These are phyloP conservation scores for Saccharomycopsis sp. DNA, from an alignment of 805 yeast species.

Conservation along the genomic window DNA sequence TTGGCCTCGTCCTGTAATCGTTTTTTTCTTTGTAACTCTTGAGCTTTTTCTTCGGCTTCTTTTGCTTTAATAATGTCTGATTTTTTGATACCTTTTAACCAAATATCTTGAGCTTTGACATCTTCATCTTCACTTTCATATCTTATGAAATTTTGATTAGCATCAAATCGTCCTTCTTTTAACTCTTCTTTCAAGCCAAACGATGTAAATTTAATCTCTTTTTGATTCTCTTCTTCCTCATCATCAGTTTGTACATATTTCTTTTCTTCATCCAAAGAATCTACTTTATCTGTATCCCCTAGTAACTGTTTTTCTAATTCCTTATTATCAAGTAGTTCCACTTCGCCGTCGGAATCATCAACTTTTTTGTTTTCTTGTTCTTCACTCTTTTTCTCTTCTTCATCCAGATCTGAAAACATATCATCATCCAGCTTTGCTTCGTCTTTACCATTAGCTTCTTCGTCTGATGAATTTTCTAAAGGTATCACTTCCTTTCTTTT, in stretches of 20 bases:
- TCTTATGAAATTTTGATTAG: slow-evolving; percentile 46
- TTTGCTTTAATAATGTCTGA: slow-evolving; percentile 29
- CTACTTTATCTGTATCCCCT: slow-evolving; percentile 3
- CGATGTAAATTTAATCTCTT: slow-evolving; percentile 47
- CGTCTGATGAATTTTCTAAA: slow-evolving; percentile 12
- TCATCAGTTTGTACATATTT: slow-evolving; percentile 17
- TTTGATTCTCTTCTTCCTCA: slow-evolving; percentile 25
- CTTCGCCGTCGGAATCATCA: background rate
- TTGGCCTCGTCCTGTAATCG: slow-evolving; percentile 11
- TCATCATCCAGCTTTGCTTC: slow-evolving; percentile 1
- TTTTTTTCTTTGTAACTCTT: slow-evolving; percentile 22
- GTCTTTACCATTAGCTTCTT: background rate
- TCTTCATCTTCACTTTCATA: slow-evolving; percentile 27
- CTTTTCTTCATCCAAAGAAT: slow-evolving; percentile 2
- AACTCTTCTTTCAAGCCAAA: slow-evolving; percentile 50
- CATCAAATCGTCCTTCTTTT: slow-evolving; percentile 50
- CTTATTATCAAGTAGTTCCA: slow-evolving; percentile 9
- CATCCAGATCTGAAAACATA: slow-evolving; percentile 14
- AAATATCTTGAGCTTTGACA: slow-evolving; percentile 28
- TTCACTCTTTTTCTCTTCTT: slow-evolving; percentile 3
- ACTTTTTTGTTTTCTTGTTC: background rate
- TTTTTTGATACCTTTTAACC: slow-evolving; percentile 28
- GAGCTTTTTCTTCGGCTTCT: slow-evolving; percentile 24
- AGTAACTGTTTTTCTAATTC: slow-evolving; percentile 9
- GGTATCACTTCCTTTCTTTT: background rate